These are phyloP conservation scores for Mrakia blollopis DNA, from an alignment of 768 basidiomycete genomes.

Conservation along the genomic window DNA sequence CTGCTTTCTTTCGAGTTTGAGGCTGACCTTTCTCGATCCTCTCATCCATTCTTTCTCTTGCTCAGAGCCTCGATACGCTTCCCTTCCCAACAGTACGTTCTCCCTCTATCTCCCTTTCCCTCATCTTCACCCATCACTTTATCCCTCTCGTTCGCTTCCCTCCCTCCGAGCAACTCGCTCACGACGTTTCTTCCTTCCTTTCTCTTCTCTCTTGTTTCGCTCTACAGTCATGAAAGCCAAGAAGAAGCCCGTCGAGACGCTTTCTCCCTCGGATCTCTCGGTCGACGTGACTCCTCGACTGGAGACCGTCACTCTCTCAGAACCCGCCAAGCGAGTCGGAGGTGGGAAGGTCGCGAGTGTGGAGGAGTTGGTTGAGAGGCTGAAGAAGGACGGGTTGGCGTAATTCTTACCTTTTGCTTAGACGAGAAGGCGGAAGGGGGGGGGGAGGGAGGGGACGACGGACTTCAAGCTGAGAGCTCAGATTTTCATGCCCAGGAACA, in stretches of 20 bases:
- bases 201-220: neutral
- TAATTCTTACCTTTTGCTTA: slow-evolving; percentile 36
- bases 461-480: too few relatives aligned
- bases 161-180: neutral
- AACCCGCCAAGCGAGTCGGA: slow-evolving; percentile 84
- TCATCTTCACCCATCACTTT: neutral
- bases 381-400: slow-evolving; percentile 74
- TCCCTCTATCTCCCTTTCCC: slow-evolving; percentile 26
- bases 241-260: slow-evolving; percentile 89
- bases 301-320: slow-evolving; percentile 79
- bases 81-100: slow-evolving; percentile 53
- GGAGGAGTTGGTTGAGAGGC: slow-evolving; percentile 79
- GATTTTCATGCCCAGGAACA: too few relatives aligned
- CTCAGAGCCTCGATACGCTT: slow-evolving; percentile 85
- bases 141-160: neutral
- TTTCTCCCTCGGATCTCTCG: slow-evolving; percentile 65
- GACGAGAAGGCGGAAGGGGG: too few relatives aligned
- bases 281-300: slow-evolving; percentile 77
- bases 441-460: too few relatives aligned
- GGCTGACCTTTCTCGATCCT: neutral
- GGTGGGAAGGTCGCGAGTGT: slow-evolving; percentile 87
- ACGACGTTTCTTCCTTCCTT: slow-evolving; percentile 43
- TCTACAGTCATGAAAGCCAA: slow-evolving; percentile 62
- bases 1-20: neutral
- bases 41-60: too few relatives aligned